These are phyloP conservation scores for Spergularia marina DNA, from an alignment of 148 eudicot genomes.

Conservation along the genomic window DNA sequence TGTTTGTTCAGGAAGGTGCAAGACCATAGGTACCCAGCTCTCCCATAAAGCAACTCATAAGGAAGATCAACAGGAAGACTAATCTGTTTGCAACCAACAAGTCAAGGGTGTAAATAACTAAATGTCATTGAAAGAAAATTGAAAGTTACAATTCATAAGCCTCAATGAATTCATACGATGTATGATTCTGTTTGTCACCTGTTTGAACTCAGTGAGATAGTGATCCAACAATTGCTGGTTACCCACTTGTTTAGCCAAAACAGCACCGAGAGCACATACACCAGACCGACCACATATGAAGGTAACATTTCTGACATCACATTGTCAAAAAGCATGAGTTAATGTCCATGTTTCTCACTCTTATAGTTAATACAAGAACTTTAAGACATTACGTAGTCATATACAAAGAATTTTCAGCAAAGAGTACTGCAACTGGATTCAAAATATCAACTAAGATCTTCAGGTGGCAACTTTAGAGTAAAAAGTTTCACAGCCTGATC, in stretches of 20 bases:
- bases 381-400: neutral
- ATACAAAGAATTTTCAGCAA: neutral
- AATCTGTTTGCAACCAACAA: conserved; percentile 43
- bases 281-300: conserved; percentile 88
- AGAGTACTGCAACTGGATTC: neutral
- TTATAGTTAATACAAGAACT: neutral
- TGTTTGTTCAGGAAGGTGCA: conserved; percentile 73
- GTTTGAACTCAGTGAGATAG: conserved; percentile 54
- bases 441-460: neutral
- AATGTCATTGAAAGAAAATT: neutral
- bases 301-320: conserved; percentile 60
- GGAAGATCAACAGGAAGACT: conserved; percentile 63
- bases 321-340: neutral
- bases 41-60: conserved; percentile 76
- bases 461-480: conserved; percentile 2
- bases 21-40: conserved; percentile 89
- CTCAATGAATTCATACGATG: neutral
- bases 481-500: neutral
- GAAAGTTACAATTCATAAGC: neutral
- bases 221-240: conserved; percentile 42
- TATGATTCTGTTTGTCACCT: conserved; percentile 36
- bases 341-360: conserved; percentile 4
- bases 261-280: conserved; percentile 87
- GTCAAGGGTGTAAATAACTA: neutral
- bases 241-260: conserved; percentile 61